phyloP scores from a whole-genome alignment of 163 green algal species.

The Chlamydomonas reinhardtii region DNA sequence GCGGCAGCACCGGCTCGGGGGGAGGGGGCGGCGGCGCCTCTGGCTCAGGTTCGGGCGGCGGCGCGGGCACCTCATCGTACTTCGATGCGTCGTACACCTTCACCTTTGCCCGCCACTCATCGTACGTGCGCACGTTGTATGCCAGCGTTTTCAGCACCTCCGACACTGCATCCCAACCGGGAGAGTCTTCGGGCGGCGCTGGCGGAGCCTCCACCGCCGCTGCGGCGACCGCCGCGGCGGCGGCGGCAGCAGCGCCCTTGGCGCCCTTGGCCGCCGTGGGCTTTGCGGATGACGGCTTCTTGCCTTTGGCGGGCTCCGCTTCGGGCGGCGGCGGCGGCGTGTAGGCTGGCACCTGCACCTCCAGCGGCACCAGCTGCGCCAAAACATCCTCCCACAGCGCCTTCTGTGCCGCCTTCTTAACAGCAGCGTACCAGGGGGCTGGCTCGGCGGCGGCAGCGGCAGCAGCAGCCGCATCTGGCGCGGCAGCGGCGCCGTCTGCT shows the following conservation, averaged over 20 bases:
- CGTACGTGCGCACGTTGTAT: slow-evolving; percentile 52
- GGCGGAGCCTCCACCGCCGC: background rate
- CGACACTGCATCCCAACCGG: slow-evolving; percentile 52
- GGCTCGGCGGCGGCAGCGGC: background rate
- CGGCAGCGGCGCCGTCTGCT: background rate
- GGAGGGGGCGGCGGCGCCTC: background rate
- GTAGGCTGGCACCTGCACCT: slow-evolving; percentile 47
- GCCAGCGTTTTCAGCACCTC: slow-evolving; percentile 37
- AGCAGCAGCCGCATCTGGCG: background rate
- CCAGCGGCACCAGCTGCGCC: slow-evolving; percentile 42
- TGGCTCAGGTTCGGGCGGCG: background rate
- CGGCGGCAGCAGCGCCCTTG: background rate
- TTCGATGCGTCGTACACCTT: slow-evolving; percentile 54
- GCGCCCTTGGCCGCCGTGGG: background rate
- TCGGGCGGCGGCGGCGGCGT: slow-evolving; percentile 22
- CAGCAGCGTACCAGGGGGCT: slow-evolving; percentile 12
- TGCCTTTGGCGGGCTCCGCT: background rate
- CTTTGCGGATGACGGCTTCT: slow-evolving; percentile 11
- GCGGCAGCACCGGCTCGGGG: background rate
- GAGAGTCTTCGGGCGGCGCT: slow-evolving; percentile 36
- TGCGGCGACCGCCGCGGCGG: background rate
- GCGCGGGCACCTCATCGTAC: background rate
- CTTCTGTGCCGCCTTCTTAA: background rate
- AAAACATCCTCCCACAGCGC: slow-evolving; percentile 56
- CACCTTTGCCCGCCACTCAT: slow-evolving; percentile 59